A percentile compares a stretch with the other conserved stretches of the same genome.
phyloP scores from a whole-genome alignment of 768 basidiomycete species.

The Trametes punicea region DNA sequence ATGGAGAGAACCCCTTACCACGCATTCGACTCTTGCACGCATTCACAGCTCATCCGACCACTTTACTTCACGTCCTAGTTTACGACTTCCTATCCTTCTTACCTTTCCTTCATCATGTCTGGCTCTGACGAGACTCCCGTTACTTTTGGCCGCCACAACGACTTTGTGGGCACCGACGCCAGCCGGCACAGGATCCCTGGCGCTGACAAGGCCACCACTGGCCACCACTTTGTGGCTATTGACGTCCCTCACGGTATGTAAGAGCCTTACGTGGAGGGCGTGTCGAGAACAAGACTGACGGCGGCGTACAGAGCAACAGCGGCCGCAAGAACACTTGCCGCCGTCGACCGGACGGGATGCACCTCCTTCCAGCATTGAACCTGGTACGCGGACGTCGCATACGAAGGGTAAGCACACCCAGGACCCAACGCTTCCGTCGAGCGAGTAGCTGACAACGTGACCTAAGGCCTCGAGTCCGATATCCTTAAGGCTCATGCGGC shows the following conservation, averaged over 20 bases:
- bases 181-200: conserved; percentile 25
- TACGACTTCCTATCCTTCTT: neutral
- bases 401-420: neutral
- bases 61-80: neutral
- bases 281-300: neutral
- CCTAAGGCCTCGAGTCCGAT: conserved; percentile 11
- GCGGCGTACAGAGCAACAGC: conserved; percentile 6
- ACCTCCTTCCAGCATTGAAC: conserved; percentile 17
- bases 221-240: conserved; percentile 25
- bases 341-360: conserved; percentile 25
- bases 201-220: conserved; percentile 27
- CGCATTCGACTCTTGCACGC: neutral
- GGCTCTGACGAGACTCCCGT: conserved; percentile 13
- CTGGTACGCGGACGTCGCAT: conserved; percentile 1
- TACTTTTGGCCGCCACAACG: conserved; percentile 28
- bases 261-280: neutral
- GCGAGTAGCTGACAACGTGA: neutral
- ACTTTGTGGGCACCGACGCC: conserved; percentile 28
- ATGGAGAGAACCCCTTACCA: neutral
- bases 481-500: conserved; percentile 5
- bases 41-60: neutral
- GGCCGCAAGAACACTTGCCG: conserved; percentile 25
- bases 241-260: conserved; percentile 26
- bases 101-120: conserved; percentile 16
- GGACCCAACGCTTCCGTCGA: neutral